These are phyloP conservation scores for Aureobasidium pullulans DNA, from an alignment of 2,329 filamentous ascomycete species.

Conservation along the genomic window DNA sequence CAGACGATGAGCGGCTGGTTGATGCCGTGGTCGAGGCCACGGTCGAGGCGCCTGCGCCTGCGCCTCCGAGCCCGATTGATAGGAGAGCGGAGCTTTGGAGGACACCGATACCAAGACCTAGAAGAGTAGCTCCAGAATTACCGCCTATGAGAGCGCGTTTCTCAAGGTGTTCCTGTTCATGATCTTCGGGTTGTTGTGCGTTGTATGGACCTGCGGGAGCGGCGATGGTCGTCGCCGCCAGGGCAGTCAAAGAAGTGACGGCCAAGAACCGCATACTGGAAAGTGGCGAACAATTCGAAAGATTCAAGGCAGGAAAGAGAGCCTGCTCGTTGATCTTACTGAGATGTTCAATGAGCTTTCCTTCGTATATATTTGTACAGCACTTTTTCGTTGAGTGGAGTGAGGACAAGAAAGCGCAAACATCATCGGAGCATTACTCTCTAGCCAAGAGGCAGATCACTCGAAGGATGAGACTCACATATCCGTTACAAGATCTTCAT, in stretches of 20 bases:
- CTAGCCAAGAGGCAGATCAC: neutral
- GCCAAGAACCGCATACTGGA: neutral
- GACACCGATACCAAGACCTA: neutral
- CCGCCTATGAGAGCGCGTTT: neutral
- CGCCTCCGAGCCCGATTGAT: neutral
- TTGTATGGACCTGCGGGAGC: neutral
- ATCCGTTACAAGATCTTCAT: neutral
- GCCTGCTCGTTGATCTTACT: neutral
- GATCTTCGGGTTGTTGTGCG: neutral
- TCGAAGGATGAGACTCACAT: neutral
- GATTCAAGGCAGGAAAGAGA: neutral
- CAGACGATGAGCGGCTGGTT: neutral
- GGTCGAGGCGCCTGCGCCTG: neutral
- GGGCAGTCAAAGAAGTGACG: neutral
- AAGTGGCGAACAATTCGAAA: too few relatives aligned
- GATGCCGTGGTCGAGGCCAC: neutral
- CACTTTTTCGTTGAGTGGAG: neutral
- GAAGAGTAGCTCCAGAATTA: neutral
- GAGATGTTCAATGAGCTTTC: neutral
- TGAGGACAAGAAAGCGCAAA: neutral
- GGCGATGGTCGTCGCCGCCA: neutral
- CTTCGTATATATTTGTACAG: neutral
- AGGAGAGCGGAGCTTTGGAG: neutral
- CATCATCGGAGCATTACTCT: neutral
- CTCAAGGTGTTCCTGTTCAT: neutral